phyloP scores from a whole-genome alignment of 257 asterid species.

The Fraxinus quadrangulata region DNA sequence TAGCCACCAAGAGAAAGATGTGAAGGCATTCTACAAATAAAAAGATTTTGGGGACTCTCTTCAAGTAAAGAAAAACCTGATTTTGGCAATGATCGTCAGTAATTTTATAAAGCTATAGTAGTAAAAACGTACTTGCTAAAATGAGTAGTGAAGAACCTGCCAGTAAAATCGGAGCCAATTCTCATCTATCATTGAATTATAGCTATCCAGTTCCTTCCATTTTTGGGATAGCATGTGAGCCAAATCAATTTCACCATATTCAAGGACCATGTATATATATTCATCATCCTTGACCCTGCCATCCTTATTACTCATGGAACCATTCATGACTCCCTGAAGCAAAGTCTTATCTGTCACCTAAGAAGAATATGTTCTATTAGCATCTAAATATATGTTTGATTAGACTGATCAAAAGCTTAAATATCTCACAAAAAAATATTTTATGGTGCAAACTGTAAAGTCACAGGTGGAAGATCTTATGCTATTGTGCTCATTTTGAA shows the following conservation, averaged over 20 bases:
- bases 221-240: conserved; percentile 97
- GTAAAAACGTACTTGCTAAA: conserved; percentile 17
- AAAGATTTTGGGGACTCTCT: not conserved
- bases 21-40: not conserved
- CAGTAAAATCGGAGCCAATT: conserved; percentile 99
- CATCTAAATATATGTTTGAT: conserved; percentile 13
- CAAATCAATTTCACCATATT: conserved; percentile 96
- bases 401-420: not conserved
- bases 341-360: conserved; percentile 93
- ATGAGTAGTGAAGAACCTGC: conserved; percentile 62
- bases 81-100: conserved; percentile 4
- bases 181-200: conserved; percentile 68
- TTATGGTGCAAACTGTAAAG: not conserved
- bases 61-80: not conserved
- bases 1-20: not conserved
- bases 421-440: not conserved
- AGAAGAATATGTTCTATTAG: conserved; percentile 34
- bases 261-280: conserved; percentile 90
- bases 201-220: conserved; percentile 81
- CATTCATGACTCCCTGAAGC: conserved; percentile 78
- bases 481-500: not conserved
- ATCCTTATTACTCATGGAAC: conserved; percentile 77
- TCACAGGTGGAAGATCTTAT: not conserved
- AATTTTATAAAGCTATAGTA: conserved; percentile 16
- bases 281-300: conserved; percentile 86